These are phyloP conservation scores for Sphaerobolus stellatus DNA, from an alignment of 1,284 basidiomycete species.

Conservation along the genomic window DNA sequence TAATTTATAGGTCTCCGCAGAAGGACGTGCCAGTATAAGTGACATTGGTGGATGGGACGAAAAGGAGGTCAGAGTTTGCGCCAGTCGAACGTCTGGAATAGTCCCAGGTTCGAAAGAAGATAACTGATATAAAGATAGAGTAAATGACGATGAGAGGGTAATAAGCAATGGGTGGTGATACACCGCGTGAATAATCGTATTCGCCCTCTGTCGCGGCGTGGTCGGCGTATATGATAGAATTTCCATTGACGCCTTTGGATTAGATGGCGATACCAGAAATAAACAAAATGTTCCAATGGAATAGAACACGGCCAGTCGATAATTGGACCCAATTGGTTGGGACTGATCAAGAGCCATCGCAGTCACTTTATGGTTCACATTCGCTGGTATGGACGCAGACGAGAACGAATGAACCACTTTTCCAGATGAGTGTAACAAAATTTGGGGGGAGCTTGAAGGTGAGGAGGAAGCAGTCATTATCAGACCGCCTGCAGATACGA, in stretches of 20 bases:
- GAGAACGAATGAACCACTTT: slow-evolving; percentile 20
- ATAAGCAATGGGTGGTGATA: slow-evolving; percentile 77
- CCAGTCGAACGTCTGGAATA: slow-evolving; percentile 38
- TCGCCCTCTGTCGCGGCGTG: slow-evolving; percentile 36
- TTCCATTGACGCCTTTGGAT: slow-evolving; percentile 4
- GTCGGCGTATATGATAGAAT: slow-evolving; percentile 48
- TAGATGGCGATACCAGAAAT: slow-evolving; percentile 35
- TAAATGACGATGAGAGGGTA: slow-evolving; percentile 64
- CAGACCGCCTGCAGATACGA: slow-evolving; percentile 43
- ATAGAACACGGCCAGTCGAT: slow-evolving; percentile 59
- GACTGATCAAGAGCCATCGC: slow-evolving; percentile 70
- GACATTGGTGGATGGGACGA: slow-evolving; percentile 73
- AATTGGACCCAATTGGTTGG: slow-evolving; percentile 37
- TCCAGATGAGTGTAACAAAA: slow-evolving; percentile 23
- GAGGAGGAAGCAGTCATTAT: slow-evolving; percentile 39
- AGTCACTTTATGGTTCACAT: slow-evolving; percentile 41
- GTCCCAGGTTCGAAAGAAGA: slow-evolving; percentile 43
- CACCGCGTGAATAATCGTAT: slow-evolving; percentile 59
- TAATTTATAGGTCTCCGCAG: slow-evolving; percentile 59
- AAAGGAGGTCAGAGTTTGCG: slow-evolving; percentile 64
- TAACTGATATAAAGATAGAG: slow-evolving; percentile 67
- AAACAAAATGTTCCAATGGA: slow-evolving; percentile 66
- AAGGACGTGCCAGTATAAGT: slow-evolving; percentile 61
- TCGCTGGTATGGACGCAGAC: slow-evolving; percentile 29
- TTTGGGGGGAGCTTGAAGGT: slow-evolving; percentile 27